phyloP scores from a whole-genome alignment of 192 early-diverging fungal species.

The Geranomyces michiganensis region DNA sequence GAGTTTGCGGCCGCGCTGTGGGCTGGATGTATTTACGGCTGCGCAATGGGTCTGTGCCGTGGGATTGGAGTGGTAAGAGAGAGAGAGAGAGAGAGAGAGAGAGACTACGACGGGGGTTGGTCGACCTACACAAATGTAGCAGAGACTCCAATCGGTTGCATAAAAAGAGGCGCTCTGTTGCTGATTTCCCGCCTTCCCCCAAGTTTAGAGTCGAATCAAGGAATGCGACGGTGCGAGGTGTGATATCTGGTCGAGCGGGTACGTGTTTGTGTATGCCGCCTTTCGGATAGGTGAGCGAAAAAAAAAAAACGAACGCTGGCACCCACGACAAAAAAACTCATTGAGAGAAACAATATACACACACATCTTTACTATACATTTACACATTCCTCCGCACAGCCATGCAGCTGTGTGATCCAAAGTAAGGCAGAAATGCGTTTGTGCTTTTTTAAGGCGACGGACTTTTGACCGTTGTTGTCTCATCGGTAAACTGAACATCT shows the following conservation, averaged over 20 bases:
- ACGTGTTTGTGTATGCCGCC: conserved; percentile 36
- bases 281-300: conserved; percentile 50
- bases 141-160: too few species aligned
- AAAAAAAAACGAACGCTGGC: too few species aligned
- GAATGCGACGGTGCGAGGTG: conserved; percentile 35
- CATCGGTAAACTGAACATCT: too few species aligned
- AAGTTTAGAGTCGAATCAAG: conserved; percentile 29
- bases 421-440: conserved; percentile 38
- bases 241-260: conserved; percentile 43
- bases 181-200: background rate
- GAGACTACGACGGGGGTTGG: too few species aligned
- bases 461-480: too few species aligned
- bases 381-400: conserved; percentile 39
- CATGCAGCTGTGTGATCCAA: conserved; percentile 48
- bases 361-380: too few species aligned
- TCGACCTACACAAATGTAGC: too few species aligned
- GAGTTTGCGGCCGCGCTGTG: conserved; percentile 45
- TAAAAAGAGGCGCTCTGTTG: too few species aligned
- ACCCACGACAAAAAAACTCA: too few species aligned
- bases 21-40: conserved; percentile 28
- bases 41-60: conserved; percentile 35
- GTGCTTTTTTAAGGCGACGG: too few species aligned
- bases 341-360: too few species aligned
- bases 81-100: too few species aligned
- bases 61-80: conserved; percentile 38